Percentiles rank a stretch among this genome's conserved stretches.
These are phyloP conservation scores for Amanita inopinata DNA, from an alignment of 768 basidiomycete genomes.

Conservation along the genomic window DNA sequence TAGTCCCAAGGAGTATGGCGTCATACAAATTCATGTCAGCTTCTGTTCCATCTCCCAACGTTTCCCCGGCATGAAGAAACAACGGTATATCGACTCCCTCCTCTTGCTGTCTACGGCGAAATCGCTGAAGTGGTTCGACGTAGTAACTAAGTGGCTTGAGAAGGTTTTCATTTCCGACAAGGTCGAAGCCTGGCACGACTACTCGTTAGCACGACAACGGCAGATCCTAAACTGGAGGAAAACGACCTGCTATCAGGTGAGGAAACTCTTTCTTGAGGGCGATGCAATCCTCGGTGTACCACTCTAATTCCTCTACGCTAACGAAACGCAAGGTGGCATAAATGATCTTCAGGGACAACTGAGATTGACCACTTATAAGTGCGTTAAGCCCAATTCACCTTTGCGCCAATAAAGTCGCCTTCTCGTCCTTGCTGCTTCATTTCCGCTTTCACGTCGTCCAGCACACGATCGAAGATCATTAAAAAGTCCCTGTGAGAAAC, in stretches of 20 bases:
- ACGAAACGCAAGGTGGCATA: conserved; percentile 55
- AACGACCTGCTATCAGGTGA: conserved; percentile 53
- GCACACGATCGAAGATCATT: conserved; percentile 37
- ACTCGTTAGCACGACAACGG: neutral
- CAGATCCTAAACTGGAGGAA: neutral
- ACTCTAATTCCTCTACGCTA: conserved; percentile 45
- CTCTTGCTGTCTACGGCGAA: conserved; percentile 46
- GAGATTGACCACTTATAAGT: neutral
- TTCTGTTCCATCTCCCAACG: conserved; percentile 61
- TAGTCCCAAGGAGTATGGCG: conserved; percentile 68
- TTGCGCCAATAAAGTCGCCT: conserved; percentile 58
- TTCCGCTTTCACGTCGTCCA: conserved; percentile 43
- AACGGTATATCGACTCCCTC: conserved; percentile 61
- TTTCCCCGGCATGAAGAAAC: conserved; percentile 76
- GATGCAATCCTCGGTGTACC: conserved; percentile 70
- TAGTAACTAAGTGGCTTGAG: conserved; percentile 54
- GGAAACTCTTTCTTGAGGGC: conserved; percentile 66
- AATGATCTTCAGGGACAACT: conserved; percentile 44
- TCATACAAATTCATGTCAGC: conserved; percentile 72
- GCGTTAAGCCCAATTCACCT: conserved; percentile 26
- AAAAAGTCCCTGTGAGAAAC: conserved; percentile 55
- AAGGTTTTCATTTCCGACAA: conserved; percentile 68
- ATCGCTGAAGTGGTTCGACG: conserved; percentile 47
- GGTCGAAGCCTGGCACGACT: conserved; percentile 52
- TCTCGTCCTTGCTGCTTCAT: conserved; percentile 41